phyloP scores from a whole-genome alignment of 192 early-diverging fungal genomes.

The Gorgonomyces haynaldii region DNA sequence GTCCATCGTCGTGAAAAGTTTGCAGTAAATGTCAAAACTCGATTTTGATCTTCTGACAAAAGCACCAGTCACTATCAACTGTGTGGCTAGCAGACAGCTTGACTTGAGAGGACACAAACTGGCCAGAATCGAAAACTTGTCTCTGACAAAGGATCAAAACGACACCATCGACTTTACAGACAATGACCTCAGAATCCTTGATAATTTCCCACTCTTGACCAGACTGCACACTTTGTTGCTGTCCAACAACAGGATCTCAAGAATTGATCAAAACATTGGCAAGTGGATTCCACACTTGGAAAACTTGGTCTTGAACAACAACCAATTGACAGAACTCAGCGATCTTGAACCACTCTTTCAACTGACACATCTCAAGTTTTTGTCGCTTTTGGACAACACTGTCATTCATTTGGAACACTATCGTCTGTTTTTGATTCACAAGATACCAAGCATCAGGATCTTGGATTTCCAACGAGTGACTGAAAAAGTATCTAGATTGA shows the following conservation, averaged over 20 bases:
- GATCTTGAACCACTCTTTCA: constrained; percentile 66
- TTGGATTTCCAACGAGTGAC: constrained; percentile 77
- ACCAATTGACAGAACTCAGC: constrained; percentile 68
- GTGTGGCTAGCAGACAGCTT: constrained; percentile 81
- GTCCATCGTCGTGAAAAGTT: too few species aligned
- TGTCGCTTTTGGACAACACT: constrained; percentile 84
- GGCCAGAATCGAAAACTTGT: constrained; percentile 85
- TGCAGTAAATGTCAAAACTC: constrained; percentile 22
- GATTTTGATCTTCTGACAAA: constrained; percentile 35
- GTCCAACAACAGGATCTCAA: constrained; percentile 80
- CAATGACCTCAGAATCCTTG: constrained; percentile 76
- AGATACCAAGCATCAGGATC: constrained; percentile 62
- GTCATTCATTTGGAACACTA: constrained; percentile 74
- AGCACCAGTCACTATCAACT: constrained; percentile 59
- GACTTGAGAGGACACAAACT: constrained; percentile 83
- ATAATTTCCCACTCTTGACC: constrained; percentile 74
- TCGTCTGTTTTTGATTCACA: constrained; percentile 61
- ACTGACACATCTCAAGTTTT: constrained; percentile 31
- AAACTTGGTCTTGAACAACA: constrained; percentile 78
- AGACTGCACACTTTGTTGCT: constrained; percentile 66
- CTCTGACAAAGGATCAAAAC: constrained; percentile 85
- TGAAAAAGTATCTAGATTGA: constrained; percentile 37
- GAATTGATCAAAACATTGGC: constrained; percentile 58
- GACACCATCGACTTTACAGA: constrained; percentile 87
- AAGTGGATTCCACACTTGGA: constrained; percentile 63